Evolutionary conservation across 768 basidiomycete genomes (phyloP).

Genomic region (Psilocybe tampanensis): DNA sequence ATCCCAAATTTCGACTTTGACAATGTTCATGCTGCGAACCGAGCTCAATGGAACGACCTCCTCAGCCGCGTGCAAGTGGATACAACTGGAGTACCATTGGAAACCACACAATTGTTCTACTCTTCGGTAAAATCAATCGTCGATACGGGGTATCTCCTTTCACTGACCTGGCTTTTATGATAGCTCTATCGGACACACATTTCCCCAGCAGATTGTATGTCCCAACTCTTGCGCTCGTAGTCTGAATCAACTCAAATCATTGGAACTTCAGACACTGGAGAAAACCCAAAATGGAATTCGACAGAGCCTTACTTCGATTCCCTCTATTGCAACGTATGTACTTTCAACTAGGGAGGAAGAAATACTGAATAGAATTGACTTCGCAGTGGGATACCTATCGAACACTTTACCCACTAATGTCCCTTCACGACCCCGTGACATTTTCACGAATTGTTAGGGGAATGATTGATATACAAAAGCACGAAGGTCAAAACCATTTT

Average conservation of each 20-base stretch:
- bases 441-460: constrained; percentile 64
- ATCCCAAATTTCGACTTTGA: constrained; percentile 62
- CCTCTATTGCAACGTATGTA: constrained; percentile 65
- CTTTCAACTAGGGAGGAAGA: not conserved
- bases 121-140: constrained; percentile 44
- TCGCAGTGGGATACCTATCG: constrained; percentile 67
- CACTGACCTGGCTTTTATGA: not conserved
- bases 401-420: constrained; percentile 63
- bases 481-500: constrained; percentile 51
- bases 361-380: not conserved
- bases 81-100: constrained; percentile 44
- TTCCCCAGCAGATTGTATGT: constrained; percentile 64
- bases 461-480: constrained; percentile 67
- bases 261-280: constrained; percentile 50
- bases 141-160: not conserved
- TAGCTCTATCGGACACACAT: constrained; percentile 65
- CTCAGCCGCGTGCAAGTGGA: constrained; percentile 58
- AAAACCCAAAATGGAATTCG: constrained; percentile 67
- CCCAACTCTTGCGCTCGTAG: not conserved
- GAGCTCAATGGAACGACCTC: constrained; percentile 59
- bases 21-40: constrained; percentile 41
- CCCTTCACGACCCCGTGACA: constrained; percentile 60
- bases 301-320: constrained; percentile 69
- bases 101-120: constrained; percentile 58
- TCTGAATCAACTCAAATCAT: not conserved